Conservation (phyloP, 2,329 filamentous ascomycete genomes). For the Helminthosporium solani region DNA sequence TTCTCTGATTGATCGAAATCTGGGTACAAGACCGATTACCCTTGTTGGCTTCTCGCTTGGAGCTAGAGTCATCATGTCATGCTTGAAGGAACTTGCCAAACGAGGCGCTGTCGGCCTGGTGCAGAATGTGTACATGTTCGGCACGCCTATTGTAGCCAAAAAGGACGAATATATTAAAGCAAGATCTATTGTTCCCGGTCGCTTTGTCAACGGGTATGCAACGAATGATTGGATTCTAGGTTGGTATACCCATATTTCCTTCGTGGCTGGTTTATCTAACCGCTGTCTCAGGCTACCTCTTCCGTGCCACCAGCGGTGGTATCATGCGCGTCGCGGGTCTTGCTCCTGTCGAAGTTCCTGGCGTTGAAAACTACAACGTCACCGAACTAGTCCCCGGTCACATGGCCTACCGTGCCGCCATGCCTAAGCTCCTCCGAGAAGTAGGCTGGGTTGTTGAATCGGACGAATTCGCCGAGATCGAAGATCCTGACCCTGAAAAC, state of each 20-base stretch:
- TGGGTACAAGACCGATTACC: slow-evolving; percentile 88
- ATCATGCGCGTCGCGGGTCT: slow-evolving; percentile 87
- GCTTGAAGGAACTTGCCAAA: slow-evolving; percentile 79
- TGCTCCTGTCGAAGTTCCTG: slow-evolving; percentile 74
- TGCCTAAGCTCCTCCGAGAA: slow-evolving; percentile 82
- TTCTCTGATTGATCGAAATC: slow-evolving; percentile 85
- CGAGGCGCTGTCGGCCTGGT: slow-evolving; percentile 83
- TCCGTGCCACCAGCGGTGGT: slow-evolving; percentile 89
- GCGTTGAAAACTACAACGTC: slow-evolving; percentile 85
- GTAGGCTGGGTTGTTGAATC: slow-evolving; percentile 90
- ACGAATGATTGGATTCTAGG: slow-evolving; percentile 96
- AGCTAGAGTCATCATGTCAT: slow-evolving; percentile 88
- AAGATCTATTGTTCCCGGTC: slow-evolving; percentile 81
- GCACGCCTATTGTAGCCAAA: slow-evolving; percentile 87
- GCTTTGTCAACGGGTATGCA: slow-evolving; percentile 93
- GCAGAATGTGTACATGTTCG: slow-evolving; percentile 95
- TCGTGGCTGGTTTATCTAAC: slow-evolving; percentile 10
- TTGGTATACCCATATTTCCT: slow-evolving; percentile 14
- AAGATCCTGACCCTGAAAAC: slow-evolving; percentile 94
- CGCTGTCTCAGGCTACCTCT: slow-evolving; percentile 66
- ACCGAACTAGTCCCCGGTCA: slow-evolving; percentile 85
- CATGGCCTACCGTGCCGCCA: slow-evolving; percentile 93
- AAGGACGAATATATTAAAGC: slow-evolving; percentile 83
- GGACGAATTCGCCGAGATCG: slow-evolving; percentile 94
- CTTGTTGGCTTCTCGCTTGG: slow-evolving; percentile 94